Base-by-base conservation (phyloP, 208 protist species). In the Acanthamoeba healyi region DNA sequence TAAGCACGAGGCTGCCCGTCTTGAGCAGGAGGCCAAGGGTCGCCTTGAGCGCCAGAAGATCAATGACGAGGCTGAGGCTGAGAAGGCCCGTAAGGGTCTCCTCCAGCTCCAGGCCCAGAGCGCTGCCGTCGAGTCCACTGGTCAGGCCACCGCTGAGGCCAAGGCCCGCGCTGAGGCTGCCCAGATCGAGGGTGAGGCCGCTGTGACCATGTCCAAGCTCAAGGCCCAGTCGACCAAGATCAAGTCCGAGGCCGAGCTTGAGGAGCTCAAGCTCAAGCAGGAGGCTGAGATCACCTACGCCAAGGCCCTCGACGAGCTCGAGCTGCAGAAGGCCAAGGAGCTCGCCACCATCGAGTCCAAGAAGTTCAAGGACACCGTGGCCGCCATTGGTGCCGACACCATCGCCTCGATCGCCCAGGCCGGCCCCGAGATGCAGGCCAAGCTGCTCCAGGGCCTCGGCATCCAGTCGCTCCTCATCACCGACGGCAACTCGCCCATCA, bases 401-500 rank as follows among this genome's bases (percentile, higher is more conserved):
- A 92, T 99, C 79, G 89, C 95, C 29, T 96, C 96, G 5, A 98
- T 99, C 24, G 98, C 98, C 6, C 95, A 96, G 42, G 98, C 98
- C 22, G 98, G 98, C 29, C 98, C 98, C 56, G 98, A 99, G 96
- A 98, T 98, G 95, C 98, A 99, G 97, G 98, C 98, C 61, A 98
- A 99, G 96, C 96, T 99, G 54, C 97, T 99, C 24, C 96, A 97
- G 44, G 98, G 98, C 36, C 97, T 99, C 24, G 98, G 98, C 79
- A 96, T 99, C 61, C 46, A 96, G 74, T 88, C 49, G 32, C 98
- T 98, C 93, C 97, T 99, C 81, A 99, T 99, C 95, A 99, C 99
- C 17, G 98, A 99, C 81, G 99, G 99, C 44, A 98, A 97, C 92
- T 98, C 95, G 17, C 99, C 99, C 56, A 98, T 99, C 70, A 99